Evolutionary conservation across 768 basidiomycete genomes (phyloP), one percentile per base, ranked within the genome.

Genomic region (Serendipita sp.): DNA sequence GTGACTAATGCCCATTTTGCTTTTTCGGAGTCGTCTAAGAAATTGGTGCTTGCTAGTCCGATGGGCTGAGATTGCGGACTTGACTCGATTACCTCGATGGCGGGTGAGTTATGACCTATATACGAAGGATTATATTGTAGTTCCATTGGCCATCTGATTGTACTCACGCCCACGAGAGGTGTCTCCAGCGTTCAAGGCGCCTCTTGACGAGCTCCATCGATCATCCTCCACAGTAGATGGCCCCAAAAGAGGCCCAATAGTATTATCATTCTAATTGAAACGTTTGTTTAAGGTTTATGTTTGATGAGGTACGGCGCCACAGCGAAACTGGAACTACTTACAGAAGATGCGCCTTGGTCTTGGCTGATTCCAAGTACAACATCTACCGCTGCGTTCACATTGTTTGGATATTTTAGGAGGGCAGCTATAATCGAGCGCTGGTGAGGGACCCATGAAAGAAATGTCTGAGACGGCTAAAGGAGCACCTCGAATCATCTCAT

Each of bases 21-120:
- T 30, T 50, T 50, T 5, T 50, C 45, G 20, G 45, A 28, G 17
- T 50, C 20, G 9, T 50, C 9, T 20, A 50, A 20, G 45, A 50
- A 50, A 50, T 20, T 22, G 7, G 45, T 9, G 28, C 45, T 30
- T 50, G 45, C 45, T 22, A 58, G 53, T n/a, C 24, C 53, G 17
- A 58, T 34, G 17, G 53, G 4, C 11, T 22, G 31, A 11, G 53
- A 24, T 34, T 58, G 53, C 9, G 53, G 53, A 28, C 53, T 58
- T 34, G 53, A n/a, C 3, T 33, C 33, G 11, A 24, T 58, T 2
- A 58, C 26, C 24, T 58, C 53, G 17, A 58, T 33, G 4, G 31
- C 30, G 13, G 53, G 53, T 11, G 53, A 58, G 53, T 58, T 58
- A 58, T 58, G 22, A 30, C 53, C 53, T 58, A 31, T 11, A 58